These are phyloP conservation scores for Euphorbia corollata DNA, from an alignment of 441 rosid species.

Conservation along the genomic window DNA sequence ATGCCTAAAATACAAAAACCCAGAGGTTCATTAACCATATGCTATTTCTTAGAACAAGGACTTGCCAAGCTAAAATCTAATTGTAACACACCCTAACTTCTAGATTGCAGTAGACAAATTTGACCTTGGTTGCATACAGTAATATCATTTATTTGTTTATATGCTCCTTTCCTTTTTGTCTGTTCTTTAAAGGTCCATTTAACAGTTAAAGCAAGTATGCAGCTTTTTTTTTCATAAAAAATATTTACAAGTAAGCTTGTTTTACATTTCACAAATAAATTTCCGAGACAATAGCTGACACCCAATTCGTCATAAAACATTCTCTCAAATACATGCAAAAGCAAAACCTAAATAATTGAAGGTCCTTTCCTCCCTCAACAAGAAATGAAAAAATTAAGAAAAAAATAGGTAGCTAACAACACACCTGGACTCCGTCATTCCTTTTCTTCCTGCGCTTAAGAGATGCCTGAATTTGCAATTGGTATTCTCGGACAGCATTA, in stretches of 20 bases:
- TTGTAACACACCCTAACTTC: slow-evolving; percentile 4
- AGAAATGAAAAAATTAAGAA: slow-evolving; percentile 8
- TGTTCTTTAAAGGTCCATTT: not conserved
- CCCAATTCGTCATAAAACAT: not conserved
- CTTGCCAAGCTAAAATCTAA: slow-evolving; percentile 4
- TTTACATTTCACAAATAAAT: not conserved
- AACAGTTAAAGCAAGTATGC: not conserved
- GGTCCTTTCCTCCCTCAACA: not conserved
- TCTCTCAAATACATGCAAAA: not conserved
- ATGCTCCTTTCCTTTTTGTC: not conserved
- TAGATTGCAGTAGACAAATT: slow-evolving; percentile 17
- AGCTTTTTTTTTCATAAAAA: slow-evolving; percentile 8
- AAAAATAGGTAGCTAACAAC: slow-evolving; percentile 10
- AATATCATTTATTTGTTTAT: not conserved
- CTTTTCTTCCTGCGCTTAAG: slow-evolving; percentile 92
- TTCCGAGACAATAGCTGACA: slow-evolving; percentile 2
- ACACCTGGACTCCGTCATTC: slow-evolving; percentile 87
- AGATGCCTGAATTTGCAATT: slow-evolving; percentile 70
- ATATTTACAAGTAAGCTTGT: not conserved
- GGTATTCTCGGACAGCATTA: slow-evolving; percentile 88
- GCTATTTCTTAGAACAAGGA: slow-evolving; percentile 8
- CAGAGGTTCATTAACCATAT: slow-evolving; percentile 5
- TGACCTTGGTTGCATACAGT: slow-evolving; percentile 1
- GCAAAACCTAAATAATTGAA: not conserved
- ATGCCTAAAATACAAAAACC: slow-evolving; percentile 45